Evolutionary conservation across 352 stramenopile species (phyloP).

Genomic region (Pythium plurisporium): DNA sequence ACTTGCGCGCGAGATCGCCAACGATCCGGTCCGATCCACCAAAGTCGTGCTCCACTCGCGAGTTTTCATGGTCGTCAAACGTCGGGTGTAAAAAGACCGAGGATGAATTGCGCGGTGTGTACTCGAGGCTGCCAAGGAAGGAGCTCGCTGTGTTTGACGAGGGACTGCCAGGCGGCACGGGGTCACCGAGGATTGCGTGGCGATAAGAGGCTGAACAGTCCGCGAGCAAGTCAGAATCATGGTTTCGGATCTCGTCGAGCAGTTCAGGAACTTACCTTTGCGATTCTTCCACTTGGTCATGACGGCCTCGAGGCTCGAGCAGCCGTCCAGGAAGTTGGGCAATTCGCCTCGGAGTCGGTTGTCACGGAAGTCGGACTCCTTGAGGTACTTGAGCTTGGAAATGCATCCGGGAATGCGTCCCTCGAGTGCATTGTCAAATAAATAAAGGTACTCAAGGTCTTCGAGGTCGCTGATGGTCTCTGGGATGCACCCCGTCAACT

Average conservation of each 20-base stretch:
- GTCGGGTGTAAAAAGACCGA: slow-evolving; percentile 56
- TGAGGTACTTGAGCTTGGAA: slow-evolving; percentile 71
- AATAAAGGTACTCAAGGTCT: slow-evolving; percentile 79
- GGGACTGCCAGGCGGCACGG: slow-evolving; percentile 31
- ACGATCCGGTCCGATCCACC: slow-evolving; percentile 45
- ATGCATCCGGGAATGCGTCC: slow-evolving; percentile 61
- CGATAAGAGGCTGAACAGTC: slow-evolving; percentile 73
- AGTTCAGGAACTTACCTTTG: too few species aligned
- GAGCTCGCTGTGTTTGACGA: slow-evolving; percentile 10
- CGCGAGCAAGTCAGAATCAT: too few species aligned
- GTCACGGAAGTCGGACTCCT: slow-evolving; percentile 76
- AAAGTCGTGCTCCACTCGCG: slow-evolving; percentile 50
- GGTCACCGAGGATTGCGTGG: slow-evolving; percentile 65
- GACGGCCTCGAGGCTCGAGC: slow-evolving; percentile 69
- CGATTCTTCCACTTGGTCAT: slow-evolving; percentile 84
- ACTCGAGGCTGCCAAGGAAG: slow-evolving; percentile 54
- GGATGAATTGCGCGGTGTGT: slow-evolving; percentile 50
- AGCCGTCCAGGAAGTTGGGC: slow-evolving; percentile 79
- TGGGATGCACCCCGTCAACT: slow-evolving; percentile 65
- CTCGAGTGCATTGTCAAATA: slow-evolving; percentile 83
- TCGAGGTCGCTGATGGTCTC: slow-evolving; percentile 65
- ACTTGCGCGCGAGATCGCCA: slow-evolving; percentile 40
- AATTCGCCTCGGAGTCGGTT: slow-evolving; percentile 69
- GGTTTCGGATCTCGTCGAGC: too few species aligned
- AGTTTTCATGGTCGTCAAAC: slow-evolving; percentile 47